These are phyloP conservation scores for Russula dissimulans DNA, from an alignment of 768 basidiomycete species.

Conservation along the genomic window DNA sequence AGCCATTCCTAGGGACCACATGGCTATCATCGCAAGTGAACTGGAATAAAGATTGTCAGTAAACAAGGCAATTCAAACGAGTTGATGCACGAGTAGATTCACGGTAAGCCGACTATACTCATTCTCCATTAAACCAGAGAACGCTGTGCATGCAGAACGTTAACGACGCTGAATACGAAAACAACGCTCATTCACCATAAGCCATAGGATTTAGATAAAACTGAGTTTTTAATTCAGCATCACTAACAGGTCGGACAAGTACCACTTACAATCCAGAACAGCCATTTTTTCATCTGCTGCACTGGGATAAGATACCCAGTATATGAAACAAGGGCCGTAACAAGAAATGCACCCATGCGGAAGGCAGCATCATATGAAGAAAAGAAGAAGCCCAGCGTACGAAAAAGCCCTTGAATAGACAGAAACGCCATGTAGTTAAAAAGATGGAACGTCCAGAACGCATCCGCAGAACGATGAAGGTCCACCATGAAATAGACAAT, in stretches of 20 bases:
- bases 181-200: constrained; percentile 39
- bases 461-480: constrained; percentile 33
- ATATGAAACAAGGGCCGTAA: constrained; percentile 69
- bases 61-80: not conserved
- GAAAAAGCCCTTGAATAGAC: constrained; percentile 79
- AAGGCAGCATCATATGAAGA: constrained; percentile 46
- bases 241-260: not conserved
- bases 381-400: constrained; percentile 53
- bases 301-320: constrained; percentile 62
- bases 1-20: constrained; percentile 56
- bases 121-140: constrained; percentile 75
- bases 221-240: constrained; percentile 25
- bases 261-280: constrained; percentile 71
- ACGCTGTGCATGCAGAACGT: constrained; percentile 34
- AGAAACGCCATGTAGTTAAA: constrained; percentile 57
- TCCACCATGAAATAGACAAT: constrained; percentile 62
- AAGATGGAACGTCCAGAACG: constrained; percentile 53
- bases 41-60: constrained; percentile 25
- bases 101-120: constrained; percentile 70
- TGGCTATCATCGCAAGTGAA: constrained; percentile 56
- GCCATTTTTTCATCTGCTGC: constrained; percentile 65
- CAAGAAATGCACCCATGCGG: constrained; percentile 54
- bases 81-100: constrained; percentile 19
- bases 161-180: not conserved
- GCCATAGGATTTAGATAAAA: constrained; percentile 74